phyloP scores from a whole-genome alignment of 495 filamentous ascomycete species.

The Coniosporium apollinis region DNA sequence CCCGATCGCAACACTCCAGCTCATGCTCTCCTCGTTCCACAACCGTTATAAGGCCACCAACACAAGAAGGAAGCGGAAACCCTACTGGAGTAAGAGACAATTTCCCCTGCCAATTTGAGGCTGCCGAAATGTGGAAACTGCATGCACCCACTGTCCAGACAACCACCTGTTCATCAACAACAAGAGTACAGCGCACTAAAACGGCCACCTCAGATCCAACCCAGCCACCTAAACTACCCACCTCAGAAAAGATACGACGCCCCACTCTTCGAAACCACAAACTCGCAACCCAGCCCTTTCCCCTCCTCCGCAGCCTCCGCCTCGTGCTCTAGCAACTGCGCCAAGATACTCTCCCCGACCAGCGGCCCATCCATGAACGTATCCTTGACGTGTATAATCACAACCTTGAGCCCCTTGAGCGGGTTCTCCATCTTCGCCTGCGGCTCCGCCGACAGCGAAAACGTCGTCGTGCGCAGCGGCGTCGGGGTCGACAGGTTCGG shows the following conservation, averaged over 20 bases:
- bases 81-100: too few species aligned
- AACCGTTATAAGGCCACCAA: too few species aligned
- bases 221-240: too few species aligned
- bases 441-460: background rate
- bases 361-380: constrained; percentile 32
- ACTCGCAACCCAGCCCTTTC: constrained; percentile 54
- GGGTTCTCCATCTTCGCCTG: constrained; percentile 21
- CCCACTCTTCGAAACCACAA: constrained; percentile 47
- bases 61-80: too few species aligned
- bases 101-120: too few species aligned
- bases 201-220: too few species aligned
- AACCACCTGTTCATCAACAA: too few species aligned
- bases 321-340: constrained; percentile 46
- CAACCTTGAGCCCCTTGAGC: constrained; percentile 31
- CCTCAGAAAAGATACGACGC: constrained; percentile 27
- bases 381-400: constrained; percentile 29
- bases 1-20: too few species aligned
- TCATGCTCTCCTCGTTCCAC: too few species aligned
- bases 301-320: constrained; percentile 24
- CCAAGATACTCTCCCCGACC: constrained; percentile 47
- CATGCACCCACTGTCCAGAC: too few species aligned
- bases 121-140: too few species aligned
- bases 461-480: background rate
- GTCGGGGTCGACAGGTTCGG: background rate
- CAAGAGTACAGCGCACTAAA: too few species aligned